A percentile compares a stretch with the other conserved stretches of the same genome.
Conservation (phyloP, 106 monocot species). For the Phalaenopsis aphrodite region DNA sequence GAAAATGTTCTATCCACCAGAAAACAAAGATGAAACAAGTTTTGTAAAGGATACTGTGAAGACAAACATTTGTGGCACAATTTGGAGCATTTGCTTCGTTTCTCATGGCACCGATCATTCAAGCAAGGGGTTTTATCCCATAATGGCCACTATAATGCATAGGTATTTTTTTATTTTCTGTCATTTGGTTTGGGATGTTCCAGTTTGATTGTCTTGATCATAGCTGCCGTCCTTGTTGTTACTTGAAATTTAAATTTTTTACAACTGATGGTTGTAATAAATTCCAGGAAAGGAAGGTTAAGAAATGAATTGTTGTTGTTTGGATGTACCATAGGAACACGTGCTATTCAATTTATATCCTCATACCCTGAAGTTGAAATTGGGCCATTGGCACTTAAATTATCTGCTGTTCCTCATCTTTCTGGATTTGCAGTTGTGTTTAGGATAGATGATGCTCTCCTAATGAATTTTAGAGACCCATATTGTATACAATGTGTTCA, state of each 20-base stretch:
- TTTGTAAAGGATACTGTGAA: constrained; percentile 12
- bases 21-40: constrained; percentile 38
- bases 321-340: constrained; percentile 31
- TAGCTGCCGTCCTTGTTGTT: constrained; percentile 3
- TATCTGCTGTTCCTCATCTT: constrained; percentile 69
- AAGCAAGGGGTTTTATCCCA: constrained; percentile 28
- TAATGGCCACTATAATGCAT: constrained; percentile 72
- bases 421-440: constrained; percentile 87
- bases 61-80: constrained; percentile 49
- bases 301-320: constrained; percentile 77
- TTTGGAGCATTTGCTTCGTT: constrained; percentile 99
- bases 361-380: constrained; percentile 48
- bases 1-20: constrained; percentile 78
- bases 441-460: constrained; percentile 60
- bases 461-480: constrained; percentile 82
- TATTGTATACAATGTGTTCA: constrained; percentile 37
- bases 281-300: constrained; percentile 43
- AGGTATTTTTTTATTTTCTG: constrained; percentile 32
- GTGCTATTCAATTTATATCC: constrained; percentile 35
- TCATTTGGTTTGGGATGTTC: neutral
- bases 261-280: constrained; percentile 6
- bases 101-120: constrained; percentile 28
- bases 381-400: constrained; percentile 50
- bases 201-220: neutral
- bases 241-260: neutral